Percentiles rank a stretch among this genome's conserved stretches.
These are phyloP conservation scores for Colletotrichum truncatum DNA, from an alignment of 2,329 filamentous ascomycete genomes.

Conservation along the genomic window DNA sequence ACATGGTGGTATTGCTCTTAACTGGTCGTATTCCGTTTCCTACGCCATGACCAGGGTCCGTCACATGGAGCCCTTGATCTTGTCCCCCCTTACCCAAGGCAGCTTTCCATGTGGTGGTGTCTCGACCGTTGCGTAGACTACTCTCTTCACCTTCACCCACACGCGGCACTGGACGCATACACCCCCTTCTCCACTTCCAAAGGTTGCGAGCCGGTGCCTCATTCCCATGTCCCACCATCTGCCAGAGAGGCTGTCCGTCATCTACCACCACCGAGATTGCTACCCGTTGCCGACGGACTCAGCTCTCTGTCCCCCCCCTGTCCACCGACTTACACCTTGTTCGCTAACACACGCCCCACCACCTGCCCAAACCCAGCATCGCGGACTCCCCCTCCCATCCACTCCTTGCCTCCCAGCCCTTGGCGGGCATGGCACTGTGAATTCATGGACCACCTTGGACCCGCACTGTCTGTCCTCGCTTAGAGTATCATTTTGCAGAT, in stretches of 20 bases:
- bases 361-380: not conserved
- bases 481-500: slow-evolving; percentile 1
- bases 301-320: slow-evolving; percentile 1
- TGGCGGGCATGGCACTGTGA: not conserved
- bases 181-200: slow-evolving; percentile 3
- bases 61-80: slow-evolving; percentile 9
- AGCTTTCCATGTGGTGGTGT: not conserved
- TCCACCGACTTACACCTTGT: not conserved
- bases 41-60: not conserved
- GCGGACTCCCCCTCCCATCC: not conserved
- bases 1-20: not conserved
- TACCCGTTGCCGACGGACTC: slow-evolving; percentile 8
- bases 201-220: slow-evolving; percentile 4
- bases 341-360: not conserved
- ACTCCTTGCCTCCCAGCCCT: not conserved
- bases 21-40: slow-evolving; percentile 28
- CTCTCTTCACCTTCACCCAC: not conserved
- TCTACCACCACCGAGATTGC: not conserved
- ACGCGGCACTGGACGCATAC: not conserved
- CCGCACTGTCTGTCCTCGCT: not conserved
- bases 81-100: slow-evolving; percentile 5
- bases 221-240: slow-evolving; percentile 1
- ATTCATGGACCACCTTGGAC: not conserved
- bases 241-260: not conserved
- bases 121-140: not conserved